Evolutionary conservation across 2,329 filamentous ascomycete species (phyloP).

Genomic region (Annulohypoxylon truncatum): DNA sequence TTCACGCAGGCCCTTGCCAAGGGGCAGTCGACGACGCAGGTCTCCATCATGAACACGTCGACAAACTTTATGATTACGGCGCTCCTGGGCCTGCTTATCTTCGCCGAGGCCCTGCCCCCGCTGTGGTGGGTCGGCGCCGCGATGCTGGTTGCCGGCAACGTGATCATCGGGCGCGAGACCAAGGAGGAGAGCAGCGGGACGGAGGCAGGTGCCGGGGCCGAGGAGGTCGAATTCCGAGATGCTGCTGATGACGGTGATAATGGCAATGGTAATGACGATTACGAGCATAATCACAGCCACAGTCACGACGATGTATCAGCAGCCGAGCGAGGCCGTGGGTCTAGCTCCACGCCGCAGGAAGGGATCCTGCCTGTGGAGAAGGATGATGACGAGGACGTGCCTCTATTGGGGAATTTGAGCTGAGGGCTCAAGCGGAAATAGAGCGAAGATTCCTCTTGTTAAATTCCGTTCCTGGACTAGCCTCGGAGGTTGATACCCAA

Average conservation of each 20-base stretch:
- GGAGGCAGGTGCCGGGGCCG: background rate
- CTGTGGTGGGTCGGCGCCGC: conserved; percentile 82
- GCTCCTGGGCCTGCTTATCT: conserved; percentile 75
- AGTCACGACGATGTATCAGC: conserved; percentile 12
- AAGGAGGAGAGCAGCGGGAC: conserved; percentile 25
- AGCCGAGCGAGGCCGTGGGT: conserved; percentile 24
- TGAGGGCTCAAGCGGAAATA: background rate
- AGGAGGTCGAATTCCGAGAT: background rate
- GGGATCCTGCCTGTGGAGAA: conserved; percentile 28
- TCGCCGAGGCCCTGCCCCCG: conserved; percentile 76
- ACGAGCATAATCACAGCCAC: background rate
- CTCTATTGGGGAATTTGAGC: conserved; percentile 43
- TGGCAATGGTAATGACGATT: background rate
- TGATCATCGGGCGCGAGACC: conserved; percentile 77
- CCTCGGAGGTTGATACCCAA: conserved; percentile 7
- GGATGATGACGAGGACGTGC: conserved; percentile 43
- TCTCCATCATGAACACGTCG: conserved; percentile 84
- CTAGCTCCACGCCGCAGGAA: background rate
- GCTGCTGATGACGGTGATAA: conserved; percentile 2
- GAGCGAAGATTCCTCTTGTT: background rate
- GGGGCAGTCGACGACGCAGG: conserved; percentile 80
- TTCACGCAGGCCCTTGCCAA: conserved; percentile 82
- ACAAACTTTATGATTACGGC: conserved; percentile 85
- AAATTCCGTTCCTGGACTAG: background rate
- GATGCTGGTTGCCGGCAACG: conserved; percentile 79